A percentile compares a stretch with the other conserved stretches of the same genome.
Conservation (phyloP, 2,329 filamentous ascomycete species). For the Penicillium decumbens region DNA sequence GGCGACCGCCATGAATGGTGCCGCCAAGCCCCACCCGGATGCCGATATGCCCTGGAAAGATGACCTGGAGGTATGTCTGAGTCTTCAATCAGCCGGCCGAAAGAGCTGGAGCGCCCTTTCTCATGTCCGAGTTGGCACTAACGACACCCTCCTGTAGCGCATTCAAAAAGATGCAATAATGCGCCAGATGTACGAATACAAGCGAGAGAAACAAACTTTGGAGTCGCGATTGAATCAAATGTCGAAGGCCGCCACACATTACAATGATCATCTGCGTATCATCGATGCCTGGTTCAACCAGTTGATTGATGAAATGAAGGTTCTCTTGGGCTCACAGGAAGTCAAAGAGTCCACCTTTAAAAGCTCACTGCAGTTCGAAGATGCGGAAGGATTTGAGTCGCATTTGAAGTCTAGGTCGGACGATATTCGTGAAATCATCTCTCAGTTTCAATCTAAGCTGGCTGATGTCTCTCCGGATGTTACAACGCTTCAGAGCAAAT, state of each 20-base stretch:
- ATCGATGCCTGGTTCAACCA: conserved; percentile 94
- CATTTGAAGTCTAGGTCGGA: conserved; percentile 74
- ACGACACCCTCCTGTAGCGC: conserved; percentile 52
- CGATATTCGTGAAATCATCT: conserved; percentile 69
- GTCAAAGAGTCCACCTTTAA: conserved; percentile 39
- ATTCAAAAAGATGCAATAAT: conserved; percentile 95
- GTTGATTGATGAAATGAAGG: conserved; percentile 47
- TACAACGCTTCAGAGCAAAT: conserved; percentile 65
- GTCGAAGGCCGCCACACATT: conserved; percentile 69
- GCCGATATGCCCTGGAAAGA: conserved; percentile 66
- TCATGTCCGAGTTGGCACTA: conserved; percentile 25
- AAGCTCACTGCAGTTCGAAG: conserved; percentile 52
- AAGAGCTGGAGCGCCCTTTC: background rate
- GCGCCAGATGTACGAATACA: conserved; percentile 97
- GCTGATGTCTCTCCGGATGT: conserved; percentile 59
- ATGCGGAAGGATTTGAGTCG: conserved; percentile 63
- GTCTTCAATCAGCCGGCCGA: background rate
- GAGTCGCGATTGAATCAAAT: conserved; percentile 78
- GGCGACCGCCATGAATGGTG: conserved; percentile 70
- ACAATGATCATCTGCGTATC: conserved; percentile 87
- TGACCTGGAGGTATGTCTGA: conserved; percentile 64
- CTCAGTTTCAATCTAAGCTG: conserved; percentile 57
- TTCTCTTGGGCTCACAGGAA: conserved; percentile 34
- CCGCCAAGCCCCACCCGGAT: conserved; percentile 59
- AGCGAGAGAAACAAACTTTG: conserved; percentile 76